Evolutionary conservation across 2,329 filamentous ascomycete species (phyloP), one percentile per base, ranked within the genome.

Genomic region (Venturia aucupariae): DNA sequence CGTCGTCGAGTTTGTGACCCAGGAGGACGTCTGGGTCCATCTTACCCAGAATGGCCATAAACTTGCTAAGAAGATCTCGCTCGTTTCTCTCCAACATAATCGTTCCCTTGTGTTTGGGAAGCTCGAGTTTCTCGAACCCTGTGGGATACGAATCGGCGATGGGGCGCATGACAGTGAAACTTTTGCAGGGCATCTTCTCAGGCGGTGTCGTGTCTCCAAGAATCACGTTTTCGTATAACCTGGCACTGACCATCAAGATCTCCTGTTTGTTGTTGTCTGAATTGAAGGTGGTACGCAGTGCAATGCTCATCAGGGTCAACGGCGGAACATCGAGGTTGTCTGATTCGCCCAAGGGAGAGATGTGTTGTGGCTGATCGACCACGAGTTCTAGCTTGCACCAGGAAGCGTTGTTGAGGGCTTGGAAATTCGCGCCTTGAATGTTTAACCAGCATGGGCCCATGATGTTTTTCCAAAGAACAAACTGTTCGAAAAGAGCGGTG

Each of bases 371-470:
- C 67, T 92, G 89, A 42, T 84, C 83, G 59, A 92, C 89, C 70
- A 89, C 84, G 60, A 96, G 86, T 76, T 99, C 94, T 13, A 99
- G 85, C 76, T 97, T 97, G 81, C 94, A 97, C 84, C 95, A 94
- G 0, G 94, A 99, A 13, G 92, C 90, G 70, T 97, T 97, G 75
- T 91, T 93, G 69, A 97, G 82, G 6, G 89, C 81, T 22, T 84
- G 83, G 73, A 96, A 97, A 74, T 97, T 87, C 38, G 90, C 90
- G 68, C 89, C 88, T 68, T 92, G 84, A 64, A 99, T 94, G 72
- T 88, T 92, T 57, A 99, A 83, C 94, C 94, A 99, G 75, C 94
- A 97, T 38, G 94, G 94, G 1, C 94, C 94, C 93, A 97, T 99
- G 70, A 99, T 90, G 72, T 96, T 96, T 78, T 97, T 97, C 90